Conservation (phyloP, 208 protist species). For the Perkinsela sp. region DNA sequence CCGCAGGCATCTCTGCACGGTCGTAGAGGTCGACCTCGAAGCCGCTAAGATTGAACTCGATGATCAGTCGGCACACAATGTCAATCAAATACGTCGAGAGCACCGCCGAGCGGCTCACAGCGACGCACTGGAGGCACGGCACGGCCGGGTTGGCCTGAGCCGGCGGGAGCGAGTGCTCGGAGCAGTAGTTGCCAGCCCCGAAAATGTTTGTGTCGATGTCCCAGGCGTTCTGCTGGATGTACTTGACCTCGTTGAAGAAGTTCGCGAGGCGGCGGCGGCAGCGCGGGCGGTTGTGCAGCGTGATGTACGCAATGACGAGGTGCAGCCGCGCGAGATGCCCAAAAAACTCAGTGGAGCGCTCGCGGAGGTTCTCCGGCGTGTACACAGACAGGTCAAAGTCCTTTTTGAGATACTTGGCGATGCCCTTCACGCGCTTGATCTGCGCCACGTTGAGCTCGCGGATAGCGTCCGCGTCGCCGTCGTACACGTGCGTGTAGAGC, state of each 20-base stretch:
- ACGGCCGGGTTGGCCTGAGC: not conserved
- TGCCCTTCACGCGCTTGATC: not conserved
- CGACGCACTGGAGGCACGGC: not conserved
- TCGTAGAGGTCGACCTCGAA: not conserved
- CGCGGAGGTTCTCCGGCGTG: not conserved
- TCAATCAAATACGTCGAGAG: not conserved
- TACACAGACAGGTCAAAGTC: not conserved
- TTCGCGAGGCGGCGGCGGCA: conserved; percentile 2
- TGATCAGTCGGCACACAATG: not conserved
- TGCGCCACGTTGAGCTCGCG: not conserved
- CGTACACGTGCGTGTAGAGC: not conserved
- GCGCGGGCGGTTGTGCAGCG: conserved; percentile 5
- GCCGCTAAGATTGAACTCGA: not conserved
- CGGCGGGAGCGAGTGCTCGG: not conserved
- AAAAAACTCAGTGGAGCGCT: not conserved
- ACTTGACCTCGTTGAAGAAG: conserved; percentile 2
- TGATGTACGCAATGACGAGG: conserved; percentile 1
- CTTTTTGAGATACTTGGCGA: not conserved
- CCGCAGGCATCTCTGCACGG: not conserved
- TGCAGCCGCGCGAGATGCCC: not conserved
- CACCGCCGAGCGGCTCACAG: not conserved
- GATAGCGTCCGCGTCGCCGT: not conserved
- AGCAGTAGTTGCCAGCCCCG: not conserved
- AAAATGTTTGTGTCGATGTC: conserved; percentile 5
- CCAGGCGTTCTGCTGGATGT: conserved; percentile 5